Conservation (phyloP, 208 protist genomes). For the Angomonas ambiguus region DNA sequence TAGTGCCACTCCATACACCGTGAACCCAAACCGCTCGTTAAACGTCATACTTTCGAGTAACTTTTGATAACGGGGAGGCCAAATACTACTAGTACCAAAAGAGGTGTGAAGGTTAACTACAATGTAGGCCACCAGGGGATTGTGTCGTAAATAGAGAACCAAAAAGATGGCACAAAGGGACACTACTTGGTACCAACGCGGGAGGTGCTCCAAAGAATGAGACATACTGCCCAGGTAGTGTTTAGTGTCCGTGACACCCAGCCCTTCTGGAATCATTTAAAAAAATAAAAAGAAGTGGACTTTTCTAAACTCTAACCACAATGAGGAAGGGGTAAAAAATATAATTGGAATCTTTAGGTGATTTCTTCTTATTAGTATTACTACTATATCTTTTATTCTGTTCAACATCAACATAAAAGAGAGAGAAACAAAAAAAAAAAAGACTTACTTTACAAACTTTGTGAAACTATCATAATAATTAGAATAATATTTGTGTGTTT, state of each 20-base stretch:
- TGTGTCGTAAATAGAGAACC: slow-evolving; percentile 71
- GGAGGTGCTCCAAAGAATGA: slow-evolving; percentile 73
- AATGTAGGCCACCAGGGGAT: slow-evolving; percentile 59
- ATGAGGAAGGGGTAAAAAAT: background rate
- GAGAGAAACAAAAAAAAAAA: too few species aligned
- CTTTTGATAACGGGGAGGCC: slow-evolving; percentile 63
- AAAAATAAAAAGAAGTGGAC: background rate
- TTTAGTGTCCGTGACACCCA: slow-evolving; percentile 10
- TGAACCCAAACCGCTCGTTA: slow-evolving; percentile 81
- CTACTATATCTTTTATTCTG: background rate
- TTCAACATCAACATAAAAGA: too few species aligned
- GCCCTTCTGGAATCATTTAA: background rate
- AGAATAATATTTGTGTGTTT: background rate
- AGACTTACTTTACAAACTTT: too few species aligned
- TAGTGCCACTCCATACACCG: slow-evolving; percentile 71
- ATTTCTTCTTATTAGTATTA: slow-evolving; percentile 3
- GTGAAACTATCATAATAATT: slow-evolving; percentile 1
- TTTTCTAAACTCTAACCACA: background rate
- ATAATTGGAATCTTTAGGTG: background rate
- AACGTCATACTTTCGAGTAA: slow-evolving; percentile 76
- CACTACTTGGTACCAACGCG: slow-evolving; percentile 79
- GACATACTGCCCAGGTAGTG: slow-evolving; percentile 62
- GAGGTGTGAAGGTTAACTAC: slow-evolving; percentile 76
- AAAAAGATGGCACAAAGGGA: slow-evolving; percentile 54
- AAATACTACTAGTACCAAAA: slow-evolving; percentile 70